These are phyloP conservation scores for Trichocladium antarcticum DNA, from an alignment of 495 filamentous ascomycete genomes.

Conservation along the genomic window DNA sequence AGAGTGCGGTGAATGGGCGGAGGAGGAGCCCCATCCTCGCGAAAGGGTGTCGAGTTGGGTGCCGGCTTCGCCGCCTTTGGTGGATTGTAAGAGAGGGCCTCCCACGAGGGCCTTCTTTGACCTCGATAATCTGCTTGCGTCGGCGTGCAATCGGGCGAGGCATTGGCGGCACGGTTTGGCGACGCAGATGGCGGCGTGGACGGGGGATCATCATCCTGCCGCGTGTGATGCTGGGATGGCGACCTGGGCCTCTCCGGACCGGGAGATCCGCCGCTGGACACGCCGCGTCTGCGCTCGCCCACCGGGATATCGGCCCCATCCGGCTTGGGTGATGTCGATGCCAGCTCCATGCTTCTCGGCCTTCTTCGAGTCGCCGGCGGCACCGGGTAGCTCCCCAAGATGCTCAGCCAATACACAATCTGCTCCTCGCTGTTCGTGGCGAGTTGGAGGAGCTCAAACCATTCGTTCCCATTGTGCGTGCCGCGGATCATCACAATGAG, in stretches of 20 bases:
- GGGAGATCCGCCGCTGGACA: constrained; percentile 5
- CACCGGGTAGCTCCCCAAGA: constrained; percentile 64
- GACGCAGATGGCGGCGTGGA: constrained; percentile 1
- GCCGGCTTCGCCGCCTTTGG: constrained; percentile 29
- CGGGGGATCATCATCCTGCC: constrained; percentile 12
- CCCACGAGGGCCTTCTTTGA: constrained; percentile 7
- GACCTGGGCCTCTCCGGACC: constrained; percentile 17
- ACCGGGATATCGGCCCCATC: constrained; percentile 57
- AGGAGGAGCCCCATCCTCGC: constrained; percentile 40
- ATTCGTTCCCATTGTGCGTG: constrained; percentile 46
- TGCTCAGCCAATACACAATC: constrained; percentile 73
- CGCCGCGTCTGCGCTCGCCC: constrained; percentile 47
- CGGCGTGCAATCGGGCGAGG: constrained; percentile 23
- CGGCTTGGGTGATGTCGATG: constrained; percentile 37
- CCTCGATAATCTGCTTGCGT: constrained; percentile 14
- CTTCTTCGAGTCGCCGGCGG: constrained; percentile 48
- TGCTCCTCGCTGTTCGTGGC: constrained; percentile 59
- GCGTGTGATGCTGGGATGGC: constrained; percentile 18
- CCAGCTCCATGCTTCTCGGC: constrained; percentile 24
- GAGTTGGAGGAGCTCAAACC: constrained; percentile 74
- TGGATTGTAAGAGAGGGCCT: constrained; percentile 26
- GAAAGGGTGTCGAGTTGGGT: constrained; percentile 33
- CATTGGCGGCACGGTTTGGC: neutral
- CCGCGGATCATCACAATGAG: constrained; percentile 80
- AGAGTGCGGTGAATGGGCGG: constrained; percentile 41